Evolutionary conservation across 2,329 filamentous ascomycete genomes (phyloP).

Genomic region (Pseudogymnoascus sp.): DNA sequence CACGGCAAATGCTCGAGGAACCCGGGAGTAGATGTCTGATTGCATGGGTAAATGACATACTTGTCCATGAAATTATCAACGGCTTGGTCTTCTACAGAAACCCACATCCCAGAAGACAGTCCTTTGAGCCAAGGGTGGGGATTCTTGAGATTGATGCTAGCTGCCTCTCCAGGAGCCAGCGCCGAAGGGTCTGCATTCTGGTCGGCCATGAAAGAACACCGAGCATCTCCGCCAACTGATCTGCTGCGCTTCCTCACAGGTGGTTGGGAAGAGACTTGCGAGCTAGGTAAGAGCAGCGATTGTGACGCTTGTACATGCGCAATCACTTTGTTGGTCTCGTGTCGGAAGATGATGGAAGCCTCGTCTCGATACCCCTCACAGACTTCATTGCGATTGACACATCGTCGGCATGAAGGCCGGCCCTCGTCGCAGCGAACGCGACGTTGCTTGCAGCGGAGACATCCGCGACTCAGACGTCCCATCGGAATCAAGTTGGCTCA

Average conservation of each 20-base stretch:
- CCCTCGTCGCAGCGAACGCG: constrained; percentile 26
- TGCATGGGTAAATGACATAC: constrained; percentile 32
- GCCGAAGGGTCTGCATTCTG: neutral
- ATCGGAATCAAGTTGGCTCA: neutral
- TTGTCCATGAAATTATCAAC: constrained; percentile 31
- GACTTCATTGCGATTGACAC: constrained; percentile 30
- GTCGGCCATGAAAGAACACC: neutral
- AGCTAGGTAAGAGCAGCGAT: neutral
- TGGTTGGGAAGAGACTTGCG: constrained; percentile 15
- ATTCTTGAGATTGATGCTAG: constrained; percentile 9
- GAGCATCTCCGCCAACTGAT: constrained; percentile 8
- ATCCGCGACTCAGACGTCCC: constrained; percentile 23
- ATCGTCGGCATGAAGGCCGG: constrained; percentile 31
- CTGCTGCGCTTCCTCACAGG: neutral
- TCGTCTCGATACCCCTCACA: constrained; percentile 34
- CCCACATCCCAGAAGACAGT: constrained; percentile 9
- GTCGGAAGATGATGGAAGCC: constrained; percentile 29
- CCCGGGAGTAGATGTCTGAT: constrained; percentile 29
- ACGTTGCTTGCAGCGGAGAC: constrained; percentile 27
- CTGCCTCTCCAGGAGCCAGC: neutral
- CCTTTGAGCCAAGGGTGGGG: constrained; percentile 23
- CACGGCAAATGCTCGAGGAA: constrained; percentile 33
- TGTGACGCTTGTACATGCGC: neutral
- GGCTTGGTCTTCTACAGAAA: constrained; percentile 23
- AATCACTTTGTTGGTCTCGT: constrained; percentile 28